A percentile compares a stretch with the other conserved stretches of the same genome.
Evolutionary conservation across 169 alveolate genomes (phyloP).

Genomic region (Eimeria maxima): DNA sequence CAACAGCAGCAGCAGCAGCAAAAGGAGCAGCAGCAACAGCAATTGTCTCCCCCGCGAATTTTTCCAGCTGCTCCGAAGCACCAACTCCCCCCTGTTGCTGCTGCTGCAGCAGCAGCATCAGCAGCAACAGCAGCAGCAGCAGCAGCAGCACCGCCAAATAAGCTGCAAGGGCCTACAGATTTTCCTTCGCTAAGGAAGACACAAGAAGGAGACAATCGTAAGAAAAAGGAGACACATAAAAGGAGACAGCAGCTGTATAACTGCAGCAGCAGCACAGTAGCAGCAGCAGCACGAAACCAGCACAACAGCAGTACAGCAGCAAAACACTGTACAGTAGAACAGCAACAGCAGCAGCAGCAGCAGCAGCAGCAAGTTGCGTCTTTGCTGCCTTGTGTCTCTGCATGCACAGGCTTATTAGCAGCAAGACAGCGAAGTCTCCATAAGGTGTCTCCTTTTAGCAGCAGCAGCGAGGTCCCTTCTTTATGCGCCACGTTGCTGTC

Average conservation of each 20-base stretch:
- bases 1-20: background rate
- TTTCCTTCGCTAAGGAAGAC: background rate
- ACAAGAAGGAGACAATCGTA: background rate
- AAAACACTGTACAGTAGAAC: background rate
- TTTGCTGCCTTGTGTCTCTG: no score
- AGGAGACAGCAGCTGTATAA: background rate
- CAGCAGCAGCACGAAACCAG: background rate
- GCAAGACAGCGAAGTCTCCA: no score
- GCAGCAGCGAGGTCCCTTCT: background rate
- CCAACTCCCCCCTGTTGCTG: background rate
- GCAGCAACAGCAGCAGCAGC: conserved; percentile 18
- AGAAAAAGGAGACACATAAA: background rate
- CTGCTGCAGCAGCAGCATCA: background rate
- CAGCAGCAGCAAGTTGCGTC: no score
- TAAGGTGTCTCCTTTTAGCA: background rate
- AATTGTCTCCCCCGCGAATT: background rate
- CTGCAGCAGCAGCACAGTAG: background rate
- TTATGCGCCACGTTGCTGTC: background rate
- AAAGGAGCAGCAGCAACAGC: background rate
- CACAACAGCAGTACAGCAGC: background rate
- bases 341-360: background rate
- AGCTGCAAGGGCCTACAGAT: background rate
- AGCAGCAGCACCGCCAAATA: background rate
- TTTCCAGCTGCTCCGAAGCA: background rate
- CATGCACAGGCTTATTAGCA: no score